Evolutionary conservation across 1,139 yeast genomes (phyloP).

Genomic region (Debaryomycetaceae sp.): DNA sequence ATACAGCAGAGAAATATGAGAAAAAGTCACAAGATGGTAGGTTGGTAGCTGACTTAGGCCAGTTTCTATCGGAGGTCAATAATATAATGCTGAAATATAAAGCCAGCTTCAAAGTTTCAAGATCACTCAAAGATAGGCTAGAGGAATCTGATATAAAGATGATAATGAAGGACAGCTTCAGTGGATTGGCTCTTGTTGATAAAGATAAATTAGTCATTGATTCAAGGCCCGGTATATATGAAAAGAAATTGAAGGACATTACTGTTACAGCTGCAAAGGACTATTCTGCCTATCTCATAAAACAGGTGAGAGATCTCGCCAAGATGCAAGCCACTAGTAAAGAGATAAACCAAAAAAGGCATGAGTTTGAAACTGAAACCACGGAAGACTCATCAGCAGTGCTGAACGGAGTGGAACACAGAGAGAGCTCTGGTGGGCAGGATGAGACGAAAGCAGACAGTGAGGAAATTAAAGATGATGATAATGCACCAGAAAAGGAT

Average conservation of each 20-base stretch:
- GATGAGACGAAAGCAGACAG: slow-evolving; percentile 1
- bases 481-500: slow-evolving; percentile 4
- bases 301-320: slow-evolving; percentile 24
- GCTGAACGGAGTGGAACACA: slow-evolving; percentile 1
- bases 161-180: slow-evolving; percentile 11
- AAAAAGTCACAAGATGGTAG: slow-evolving; percentile 8
- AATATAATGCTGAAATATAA: slow-evolving; percentile 14
- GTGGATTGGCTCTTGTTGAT: slow-evolving; percentile 16
- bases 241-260: slow-evolving; percentile 19
- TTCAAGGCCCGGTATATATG: slow-evolving; percentile 13
- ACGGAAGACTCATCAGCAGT: not conserved
- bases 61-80: slow-evolving; percentile 18
- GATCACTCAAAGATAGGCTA: slow-evolving; percentile 3
- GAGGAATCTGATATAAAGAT: slow-evolving; percentile 8
- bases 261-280: slow-evolving; percentile 22
- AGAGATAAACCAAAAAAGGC: not conserved
- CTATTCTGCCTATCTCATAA: slow-evolving; percentile 24
- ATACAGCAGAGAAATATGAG: slow-evolving; percentile 15
- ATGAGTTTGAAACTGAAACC: not conserved
- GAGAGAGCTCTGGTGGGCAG: not conserved
- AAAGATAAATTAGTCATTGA: slow-evolving; percentile 17
- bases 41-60: slow-evolving; percentile 13
- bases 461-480: slow-evolving; percentile 3
- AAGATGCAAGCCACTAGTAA: not conserved
- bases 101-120: slow-evolving; percentile 7